Conservation (phyloP, 2,329 filamentous ascomycete species). For the Aspergillus clavatus region DNA sequence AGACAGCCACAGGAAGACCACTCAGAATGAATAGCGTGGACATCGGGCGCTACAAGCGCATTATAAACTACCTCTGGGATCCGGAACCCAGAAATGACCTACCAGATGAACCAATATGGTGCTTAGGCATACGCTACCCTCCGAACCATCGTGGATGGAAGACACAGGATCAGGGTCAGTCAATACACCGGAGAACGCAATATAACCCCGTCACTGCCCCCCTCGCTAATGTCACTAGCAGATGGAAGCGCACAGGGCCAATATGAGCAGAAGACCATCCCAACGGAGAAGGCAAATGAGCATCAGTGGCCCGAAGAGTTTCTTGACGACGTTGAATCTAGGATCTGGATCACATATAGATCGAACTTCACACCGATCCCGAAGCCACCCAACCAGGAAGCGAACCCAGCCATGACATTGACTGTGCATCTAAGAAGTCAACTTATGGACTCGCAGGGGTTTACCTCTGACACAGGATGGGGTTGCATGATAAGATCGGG, state of each 20-base stretch:
- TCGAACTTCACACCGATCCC: constrained; percentile 80
- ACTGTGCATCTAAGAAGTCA: constrained; percentile 78
- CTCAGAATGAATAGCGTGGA: constrained; percentile 62
- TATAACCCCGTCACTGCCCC: background rate
- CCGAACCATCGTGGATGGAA: constrained; percentile 5
- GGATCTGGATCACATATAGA: constrained; percentile 94
- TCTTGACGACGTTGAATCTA: constrained; percentile 86
- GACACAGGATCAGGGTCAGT: constrained; percentile 3
- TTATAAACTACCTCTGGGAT: constrained; percentile 91
- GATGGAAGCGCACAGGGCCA: background rate
- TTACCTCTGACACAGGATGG: constrained; percentile 93
- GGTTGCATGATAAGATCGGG: constrained; percentile 98
- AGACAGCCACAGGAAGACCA: background rate
- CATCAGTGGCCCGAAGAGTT: constrained; percentile 78
- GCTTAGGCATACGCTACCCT: constrained; percentile 61
- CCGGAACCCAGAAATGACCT: constrained; percentile 79
- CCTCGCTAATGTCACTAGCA: background rate
- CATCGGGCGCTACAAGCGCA: constrained; percentile 70
- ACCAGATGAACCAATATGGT: constrained; percentile 73
- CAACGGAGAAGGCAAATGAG: constrained; percentile 6
- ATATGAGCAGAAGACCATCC: constrained; percentile 1
- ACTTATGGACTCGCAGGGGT: constrained; percentile 71
- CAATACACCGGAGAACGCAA: background rate
- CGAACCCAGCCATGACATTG: constrained; percentile 68
- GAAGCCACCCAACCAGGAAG: constrained; percentile 69